These are phyloP conservation scores for Malus sieversii DNA, from an alignment of 306 rosid genomes.

Conservation along the genomic window DNA sequence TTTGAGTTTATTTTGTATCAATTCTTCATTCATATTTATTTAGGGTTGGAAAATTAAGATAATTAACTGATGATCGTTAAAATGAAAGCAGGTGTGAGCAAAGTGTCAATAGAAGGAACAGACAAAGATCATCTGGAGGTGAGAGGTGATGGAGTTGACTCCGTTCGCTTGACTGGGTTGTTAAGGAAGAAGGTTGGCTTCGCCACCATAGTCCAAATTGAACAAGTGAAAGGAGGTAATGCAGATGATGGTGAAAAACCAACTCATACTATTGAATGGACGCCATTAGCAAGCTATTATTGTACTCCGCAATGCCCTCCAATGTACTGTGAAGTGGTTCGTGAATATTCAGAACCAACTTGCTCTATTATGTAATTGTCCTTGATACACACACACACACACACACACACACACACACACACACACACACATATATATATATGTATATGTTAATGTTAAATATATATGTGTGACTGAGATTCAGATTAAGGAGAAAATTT, in stretches of 20 bases:
- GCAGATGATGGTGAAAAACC: not conserved
- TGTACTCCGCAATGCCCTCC: not conserved
- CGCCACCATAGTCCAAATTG: constrained; percentile 1
- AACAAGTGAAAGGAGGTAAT: not conserved
- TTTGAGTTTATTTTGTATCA: not conserved
- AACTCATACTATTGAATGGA: not conserved
- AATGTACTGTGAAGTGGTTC: not conserved
- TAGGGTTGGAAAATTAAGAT: not conserved
- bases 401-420: no score
- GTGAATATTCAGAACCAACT: not conserved
- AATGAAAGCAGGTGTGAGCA: constrained; percentile 20
- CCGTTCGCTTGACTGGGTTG: constrained; percentile 6
- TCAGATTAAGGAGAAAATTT: not conserved
- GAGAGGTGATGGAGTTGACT: constrained; percentile 9
- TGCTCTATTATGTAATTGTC: not conserved
- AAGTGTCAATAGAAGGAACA: constrained; percentile 26
- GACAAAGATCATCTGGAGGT: constrained; percentile 22
- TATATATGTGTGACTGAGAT: not conserved
- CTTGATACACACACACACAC: not conserved
- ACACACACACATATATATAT: no score
- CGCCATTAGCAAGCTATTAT: not conserved
- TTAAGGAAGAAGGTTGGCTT: constrained; percentile 8
- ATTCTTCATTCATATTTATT: not conserved
- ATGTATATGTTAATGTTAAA: no score
- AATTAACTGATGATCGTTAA: not conserved